Evolutionary conservation across 2,329 filamentous ascomycete genomes (phyloP).

Genomic region (Biscogniauxia marginata): DNA sequence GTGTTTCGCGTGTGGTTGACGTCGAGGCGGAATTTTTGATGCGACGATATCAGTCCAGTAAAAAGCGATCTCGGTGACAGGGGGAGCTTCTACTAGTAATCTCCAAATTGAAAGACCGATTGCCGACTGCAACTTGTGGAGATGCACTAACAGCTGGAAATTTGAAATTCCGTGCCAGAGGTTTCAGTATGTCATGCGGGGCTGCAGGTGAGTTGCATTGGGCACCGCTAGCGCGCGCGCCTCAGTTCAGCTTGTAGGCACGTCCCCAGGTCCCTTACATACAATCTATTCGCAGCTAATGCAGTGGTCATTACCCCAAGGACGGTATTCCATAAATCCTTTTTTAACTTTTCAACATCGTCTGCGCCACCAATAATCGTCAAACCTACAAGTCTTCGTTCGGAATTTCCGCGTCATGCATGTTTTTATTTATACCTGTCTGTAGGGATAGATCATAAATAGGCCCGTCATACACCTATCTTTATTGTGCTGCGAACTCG

Average conservation of each 20-base stretch:
- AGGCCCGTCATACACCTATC: not conserved
- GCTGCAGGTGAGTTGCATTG: not conserved
- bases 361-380: too few relatives aligned
- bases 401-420: too few relatives aligned
- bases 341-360: too few relatives aligned
- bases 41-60: not conserved
- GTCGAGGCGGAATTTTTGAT: constrained; percentile 7
- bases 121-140: not conserved
- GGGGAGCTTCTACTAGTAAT: not conserved
- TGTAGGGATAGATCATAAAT: too few relatives aligned
- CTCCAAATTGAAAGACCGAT: not conserved
- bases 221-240: not conserved
- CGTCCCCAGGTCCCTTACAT: not conserved
- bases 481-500: not conserved
- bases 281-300: too few relatives aligned
- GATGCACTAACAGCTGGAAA: not conserved
- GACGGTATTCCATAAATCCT: too few relatives aligned
- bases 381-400: too few relatives aligned
- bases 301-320: too few relatives aligned
- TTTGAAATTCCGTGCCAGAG: not conserved
- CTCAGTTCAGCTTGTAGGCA: not conserved
- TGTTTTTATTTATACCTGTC: too few relatives aligned
- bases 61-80: not conserved
- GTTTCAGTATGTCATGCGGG: too few relatives aligned
- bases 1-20: constrained; percentile 2